A percentile compares a stretch with the other conserved stretches of the same genome.
Evolutionary conservation across 2,329 filamentous ascomycete genomes (phyloP).

Genomic region (Colletotrichum euphorbiae): DNA sequence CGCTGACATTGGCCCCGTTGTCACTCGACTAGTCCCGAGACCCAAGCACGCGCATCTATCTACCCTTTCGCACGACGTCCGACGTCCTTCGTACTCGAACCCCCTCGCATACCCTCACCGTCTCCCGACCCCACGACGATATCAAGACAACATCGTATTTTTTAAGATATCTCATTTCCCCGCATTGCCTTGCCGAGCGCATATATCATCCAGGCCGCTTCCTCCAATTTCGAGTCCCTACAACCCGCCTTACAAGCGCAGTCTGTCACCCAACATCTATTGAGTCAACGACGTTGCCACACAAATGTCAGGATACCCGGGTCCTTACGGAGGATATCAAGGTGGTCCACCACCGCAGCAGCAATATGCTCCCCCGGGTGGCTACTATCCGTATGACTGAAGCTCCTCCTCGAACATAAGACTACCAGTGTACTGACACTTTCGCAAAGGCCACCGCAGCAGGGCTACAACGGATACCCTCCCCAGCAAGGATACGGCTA

Average conservation of each 20-base stretch:
- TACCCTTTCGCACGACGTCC: slow-evolving; percentile 1
- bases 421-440: slow-evolving; percentile 43
- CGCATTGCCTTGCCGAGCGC: background rate
- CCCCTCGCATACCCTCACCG: slow-evolving; percentile 17
- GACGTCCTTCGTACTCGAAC: slow-evolving; percentile 7
- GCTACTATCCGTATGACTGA: slow-evolving; percentile 64
- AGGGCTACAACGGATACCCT: slow-evolving; percentile 60
- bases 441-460: slow-evolving; percentile 52
- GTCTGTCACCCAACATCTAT: background rate
- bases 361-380: slow-evolving; percentile 53
- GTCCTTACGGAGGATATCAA: slow-evolving; percentile 59
- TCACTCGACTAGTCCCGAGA: slow-evolving; percentile 29
- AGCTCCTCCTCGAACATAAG: slow-evolving; percentile 45
- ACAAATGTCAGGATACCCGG: slow-evolving; percentile 73
- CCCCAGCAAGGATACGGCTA: slow-evolving; percentile 57
- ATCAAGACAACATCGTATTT: slow-evolving; percentile 2
- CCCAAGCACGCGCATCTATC: slow-evolving; percentile 31
- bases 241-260: background rate
- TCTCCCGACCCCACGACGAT: slow-evolving; percentile 1
- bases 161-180: slow-evolving; percentile 27
- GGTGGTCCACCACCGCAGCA: slow-evolving; percentile 50
- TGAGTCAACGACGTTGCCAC: slow-evolving; percentile 1
- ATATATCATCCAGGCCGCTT: background rate
- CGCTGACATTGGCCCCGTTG: slow-evolving; percentile 29
- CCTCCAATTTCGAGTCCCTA: background rate